Conservation (phyloP, 2,329 filamentous ascomycete species). For the Scleromitrula shiraiana region DNA sequence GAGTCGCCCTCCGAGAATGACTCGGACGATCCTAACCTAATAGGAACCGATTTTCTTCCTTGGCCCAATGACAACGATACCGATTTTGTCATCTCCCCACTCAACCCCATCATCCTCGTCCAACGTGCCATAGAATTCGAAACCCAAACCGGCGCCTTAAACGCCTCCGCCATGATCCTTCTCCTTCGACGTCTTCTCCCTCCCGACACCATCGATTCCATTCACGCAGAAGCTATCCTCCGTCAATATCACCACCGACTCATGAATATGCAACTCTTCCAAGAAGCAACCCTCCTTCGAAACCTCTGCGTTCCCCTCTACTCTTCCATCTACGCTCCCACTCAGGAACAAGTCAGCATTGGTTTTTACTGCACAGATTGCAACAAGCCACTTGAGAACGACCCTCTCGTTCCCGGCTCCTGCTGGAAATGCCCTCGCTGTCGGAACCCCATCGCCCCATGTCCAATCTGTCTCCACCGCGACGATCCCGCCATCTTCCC, state of each 20-base stretch:
- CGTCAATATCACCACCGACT: conserved; percentile 53
- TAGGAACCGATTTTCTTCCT: conserved; percentile 51
- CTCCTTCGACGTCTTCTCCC: conserved; percentile 51
- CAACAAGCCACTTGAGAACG: conserved; percentile 42
- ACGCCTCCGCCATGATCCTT: conserved; percentile 53
- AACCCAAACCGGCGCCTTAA: conserved; percentile 45
- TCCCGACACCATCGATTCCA: conserved; percentile 43
- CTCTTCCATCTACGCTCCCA: conserved; percentile 42
- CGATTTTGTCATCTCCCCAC: conserved; percentile 44
- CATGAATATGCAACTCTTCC: conserved; percentile 50
- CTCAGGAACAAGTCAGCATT: conserved; percentile 47
- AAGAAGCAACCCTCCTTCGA: conserved; percentile 52
- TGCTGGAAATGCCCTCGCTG: conserved; percentile 56
- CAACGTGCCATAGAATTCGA: conserved; percentile 49
- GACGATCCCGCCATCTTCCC: conserved; percentile 15
- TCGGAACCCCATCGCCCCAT: conserved; percentile 43
- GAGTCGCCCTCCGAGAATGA: neutral
- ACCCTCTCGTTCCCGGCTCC: conserved; percentile 31
- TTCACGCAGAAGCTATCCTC: conserved; percentile 49
- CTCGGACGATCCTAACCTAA: conserved; percentile 32
- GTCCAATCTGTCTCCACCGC: conserved; percentile 48
- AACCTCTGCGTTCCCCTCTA: conserved; percentile 51
- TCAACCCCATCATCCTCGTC: conserved; percentile 49
- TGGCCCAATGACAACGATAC: conserved; percentile 51
- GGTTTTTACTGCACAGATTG: conserved; percentile 49